A percentile compares a stretch with the other conserved stretches of the same genome.
These are phyloP conservation scores for Stentor coeruleus DNA, from an alignment of 73 alveolate genomes.

Conservation along the genomic window DNA sequence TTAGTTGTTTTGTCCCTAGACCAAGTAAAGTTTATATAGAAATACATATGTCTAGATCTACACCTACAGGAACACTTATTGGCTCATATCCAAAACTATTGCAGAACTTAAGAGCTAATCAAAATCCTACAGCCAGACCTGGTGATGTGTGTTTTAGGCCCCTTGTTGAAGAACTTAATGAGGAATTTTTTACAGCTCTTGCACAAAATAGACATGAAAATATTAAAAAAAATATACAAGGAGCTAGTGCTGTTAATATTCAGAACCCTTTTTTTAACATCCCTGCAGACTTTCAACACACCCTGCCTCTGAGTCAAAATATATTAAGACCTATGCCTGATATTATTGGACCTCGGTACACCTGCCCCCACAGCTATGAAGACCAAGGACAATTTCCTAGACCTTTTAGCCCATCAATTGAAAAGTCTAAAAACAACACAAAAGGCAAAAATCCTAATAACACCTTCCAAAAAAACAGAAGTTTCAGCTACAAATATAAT, in stretches of 20 bases:
- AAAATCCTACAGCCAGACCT: background rate
- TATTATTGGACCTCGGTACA: background rate
- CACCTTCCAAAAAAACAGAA: no score
- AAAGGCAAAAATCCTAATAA: background rate
- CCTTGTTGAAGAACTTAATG: background rate
- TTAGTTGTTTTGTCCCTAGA: background rate
- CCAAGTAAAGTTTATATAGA: background rate
- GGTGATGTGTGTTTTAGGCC: background rate
- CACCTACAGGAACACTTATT: background rate
- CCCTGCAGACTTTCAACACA: background rate
- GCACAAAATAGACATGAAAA: background rate
- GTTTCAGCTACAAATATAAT: no score
- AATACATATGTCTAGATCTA: background rate
- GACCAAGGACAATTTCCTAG: no score
- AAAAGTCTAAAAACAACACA: background rate
- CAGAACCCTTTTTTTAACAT: background rate
- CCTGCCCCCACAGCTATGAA: background rate
- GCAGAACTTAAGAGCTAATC: background rate
- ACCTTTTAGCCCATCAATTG: background rate
- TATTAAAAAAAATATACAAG: background rate
- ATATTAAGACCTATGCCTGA: background rate
- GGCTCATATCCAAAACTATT: background rate
- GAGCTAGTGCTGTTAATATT: no score
- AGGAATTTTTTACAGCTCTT: background rate
- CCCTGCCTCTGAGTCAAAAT: no score